These are phyloP conservation scores for Xylariaceae sp. DNA, from an alignment of 2,329 filamentous ascomycete species.

Conservation along the genomic window DNA sequence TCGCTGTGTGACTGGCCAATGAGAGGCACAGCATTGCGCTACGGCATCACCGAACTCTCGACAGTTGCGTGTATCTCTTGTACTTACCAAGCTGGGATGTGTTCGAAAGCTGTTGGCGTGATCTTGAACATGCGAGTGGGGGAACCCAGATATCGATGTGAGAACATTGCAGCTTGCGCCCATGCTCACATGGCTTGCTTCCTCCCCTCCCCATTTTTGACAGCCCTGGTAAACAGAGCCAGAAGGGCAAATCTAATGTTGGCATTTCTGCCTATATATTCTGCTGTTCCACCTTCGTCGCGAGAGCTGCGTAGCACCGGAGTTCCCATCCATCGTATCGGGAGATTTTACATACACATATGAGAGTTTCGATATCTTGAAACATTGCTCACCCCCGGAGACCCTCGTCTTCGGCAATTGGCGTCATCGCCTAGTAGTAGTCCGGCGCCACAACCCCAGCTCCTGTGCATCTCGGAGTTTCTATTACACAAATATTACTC, in stretches of 20 bases:
- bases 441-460: neutral
- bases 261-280: neutral
- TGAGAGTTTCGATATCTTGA: neutral
- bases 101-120: neutral
- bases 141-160: neutral
- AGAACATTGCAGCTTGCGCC: neutral
- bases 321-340: no score
- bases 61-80: neutral
- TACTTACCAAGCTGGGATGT: neutral
- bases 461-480: slow-evolving; percentile 4
- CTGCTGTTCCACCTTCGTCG: neutral
- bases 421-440: neutral
- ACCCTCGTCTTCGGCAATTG: neutral
- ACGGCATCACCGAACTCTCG: slow-evolving; percentile 9
- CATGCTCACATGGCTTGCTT: neutral
- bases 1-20: slow-evolving; percentile 3
- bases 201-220: no score
- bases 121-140: neutral
- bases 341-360: neutral
- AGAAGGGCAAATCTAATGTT: no score
- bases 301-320: no score
- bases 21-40: neutral
- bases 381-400: neutral
- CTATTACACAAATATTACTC: slow-evolving; percentile 27
- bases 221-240: no score